Evolutionary conservation across 805 yeast genomes (phyloP).

Genomic region (Myxozyma mucilagina): DNA sequence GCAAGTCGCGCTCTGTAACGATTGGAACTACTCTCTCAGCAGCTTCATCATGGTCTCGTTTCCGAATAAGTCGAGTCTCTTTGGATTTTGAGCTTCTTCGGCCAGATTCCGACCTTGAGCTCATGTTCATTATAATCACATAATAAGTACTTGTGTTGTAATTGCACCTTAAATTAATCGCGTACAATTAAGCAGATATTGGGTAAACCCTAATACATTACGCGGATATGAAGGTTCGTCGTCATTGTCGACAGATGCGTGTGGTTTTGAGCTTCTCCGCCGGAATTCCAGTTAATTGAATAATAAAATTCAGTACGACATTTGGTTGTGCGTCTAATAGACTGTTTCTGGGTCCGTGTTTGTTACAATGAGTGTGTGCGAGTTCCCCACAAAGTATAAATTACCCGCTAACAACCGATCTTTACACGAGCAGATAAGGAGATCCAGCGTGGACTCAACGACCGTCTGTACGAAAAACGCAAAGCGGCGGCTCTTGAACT

Average conservation of each 20-base stretch:
- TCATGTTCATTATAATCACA: neutral
- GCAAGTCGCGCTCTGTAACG: slow-evolving; percentile 24
- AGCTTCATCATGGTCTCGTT: neutral
- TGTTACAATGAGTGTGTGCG: slow-evolving; percentile 49
- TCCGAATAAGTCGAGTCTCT: neutral
- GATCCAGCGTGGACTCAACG: slow-evolving; percentile 66
- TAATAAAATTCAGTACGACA: no score
- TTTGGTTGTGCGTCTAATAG: neutral
- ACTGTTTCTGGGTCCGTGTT: no score
- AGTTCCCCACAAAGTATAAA: neutral
- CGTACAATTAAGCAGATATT: no score
- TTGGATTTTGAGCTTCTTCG: neutral
- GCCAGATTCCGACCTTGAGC: neutral
- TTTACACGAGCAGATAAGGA: slow-evolving; percentile 51
- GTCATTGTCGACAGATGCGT: slow-evolving; percentile 47
- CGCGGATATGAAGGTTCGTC: neutral
- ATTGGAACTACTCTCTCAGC: neutral
- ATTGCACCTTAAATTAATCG: neutral
- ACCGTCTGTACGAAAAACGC: slow-evolving; percentile 73
- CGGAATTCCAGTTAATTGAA: no score
- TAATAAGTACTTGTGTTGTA: neutral
- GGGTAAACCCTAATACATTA: no score
- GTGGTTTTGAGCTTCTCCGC: slow-evolving; percentile 51
- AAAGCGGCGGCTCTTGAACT: slow-evolving; percentile 66
- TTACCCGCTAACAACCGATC: slow-evolving; percentile 35